These are phyloP conservation scores for Coemansia sp. DNA, from an alignment of 192 early-diverging fungal species.

Conservation along the genomic window DNA sequence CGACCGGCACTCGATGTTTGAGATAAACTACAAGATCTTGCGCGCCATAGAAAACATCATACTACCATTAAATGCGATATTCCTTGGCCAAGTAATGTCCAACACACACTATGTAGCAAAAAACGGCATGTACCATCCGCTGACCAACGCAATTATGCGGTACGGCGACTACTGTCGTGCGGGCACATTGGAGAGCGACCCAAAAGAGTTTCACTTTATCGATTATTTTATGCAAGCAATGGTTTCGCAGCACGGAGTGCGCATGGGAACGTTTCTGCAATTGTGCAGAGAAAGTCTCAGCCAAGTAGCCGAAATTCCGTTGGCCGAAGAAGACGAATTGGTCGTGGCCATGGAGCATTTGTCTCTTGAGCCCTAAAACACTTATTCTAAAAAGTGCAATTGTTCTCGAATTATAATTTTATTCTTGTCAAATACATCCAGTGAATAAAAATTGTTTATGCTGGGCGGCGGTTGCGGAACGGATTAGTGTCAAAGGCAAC, in stretches of 20 bases:
- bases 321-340: slow-evolving; percentile 15
- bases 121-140: slow-evolving; percentile 21
- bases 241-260: slow-evolving; percentile 25
- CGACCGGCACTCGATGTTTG: slow-evolving; percentile 26
- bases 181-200: background rate
- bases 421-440: background rate
- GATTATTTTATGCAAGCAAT: slow-evolving; percentile 47
- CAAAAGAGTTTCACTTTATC: slow-evolving; percentile 24
- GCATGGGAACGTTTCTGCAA: slow-evolving; percentile 31
- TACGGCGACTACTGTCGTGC: slow-evolving; percentile 19
- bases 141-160: slow-evolving; percentile 16
- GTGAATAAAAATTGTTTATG: background rate
- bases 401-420: background rate
- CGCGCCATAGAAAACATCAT: slow-evolving; percentile 38
- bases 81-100: slow-evolving; percentile 14
- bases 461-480: background rate
- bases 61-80: slow-evolving; percentile 37
- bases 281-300: slow-evolving; percentile 23
- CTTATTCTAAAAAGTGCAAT: background rate
- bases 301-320: background rate
- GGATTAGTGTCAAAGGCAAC: background rate
- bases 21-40: slow-evolving; percentile 46
- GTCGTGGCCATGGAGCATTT: slow-evolving; percentile 25
- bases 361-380: background rate
- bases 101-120: slow-evolving; percentile 16